phyloP scores from a whole-genome alignment of 495 filamentous ascomycete species.

The Neurospora sp. region DNA sequence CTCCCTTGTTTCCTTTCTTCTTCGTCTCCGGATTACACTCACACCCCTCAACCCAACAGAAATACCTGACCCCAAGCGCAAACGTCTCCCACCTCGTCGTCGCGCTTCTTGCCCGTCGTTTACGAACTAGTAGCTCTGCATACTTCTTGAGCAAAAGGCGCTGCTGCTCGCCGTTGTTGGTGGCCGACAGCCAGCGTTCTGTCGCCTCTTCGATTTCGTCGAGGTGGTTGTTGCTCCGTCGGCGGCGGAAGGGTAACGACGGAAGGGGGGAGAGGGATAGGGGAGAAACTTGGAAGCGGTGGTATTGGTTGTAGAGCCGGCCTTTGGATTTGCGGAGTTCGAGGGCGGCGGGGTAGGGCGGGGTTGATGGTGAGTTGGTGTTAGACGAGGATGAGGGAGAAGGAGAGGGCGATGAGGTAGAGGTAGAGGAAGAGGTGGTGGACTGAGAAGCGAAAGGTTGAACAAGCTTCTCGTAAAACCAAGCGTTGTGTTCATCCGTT shows the following conservation, averaged over 20 bases:
- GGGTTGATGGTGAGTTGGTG: too few species aligned
- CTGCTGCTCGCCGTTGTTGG: slow-evolving; percentile 2
- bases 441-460: background rate
- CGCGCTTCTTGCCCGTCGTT: background rate
- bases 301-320: slow-evolving; percentile 15
- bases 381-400: too few species aligned
- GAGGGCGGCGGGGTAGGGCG: too few species aligned
- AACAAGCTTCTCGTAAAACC: slow-evolving; percentile 22
- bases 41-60: slow-evolving; percentile 17
- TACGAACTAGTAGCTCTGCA: slow-evolving; percentile 13
- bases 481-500: slow-evolving; percentile 24
- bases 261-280: background rate
- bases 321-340: slow-evolving; percentile 11
- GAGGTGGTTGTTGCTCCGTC: slow-evolving; percentile 7
- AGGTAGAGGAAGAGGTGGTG: too few species aligned
- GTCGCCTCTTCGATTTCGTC: slow-evolving; percentile 20
- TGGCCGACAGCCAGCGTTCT: slow-evolving; percentile 8
- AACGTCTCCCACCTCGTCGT: slow-evolving; percentile 24
- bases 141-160: slow-evolving; percentile 8
- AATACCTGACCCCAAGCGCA: slow-evolving; percentile 21
- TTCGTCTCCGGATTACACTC: background rate
- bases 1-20: too few species aligned
- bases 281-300: slow-evolving; percentile 16
- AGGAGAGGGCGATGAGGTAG: too few species aligned
- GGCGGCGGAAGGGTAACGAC: slow-evolving; percentile 14